phyloP scores from a whole-genome alignment of 495 filamentous ascomycete species.

The Aspergillus bridgeri region DNA sequence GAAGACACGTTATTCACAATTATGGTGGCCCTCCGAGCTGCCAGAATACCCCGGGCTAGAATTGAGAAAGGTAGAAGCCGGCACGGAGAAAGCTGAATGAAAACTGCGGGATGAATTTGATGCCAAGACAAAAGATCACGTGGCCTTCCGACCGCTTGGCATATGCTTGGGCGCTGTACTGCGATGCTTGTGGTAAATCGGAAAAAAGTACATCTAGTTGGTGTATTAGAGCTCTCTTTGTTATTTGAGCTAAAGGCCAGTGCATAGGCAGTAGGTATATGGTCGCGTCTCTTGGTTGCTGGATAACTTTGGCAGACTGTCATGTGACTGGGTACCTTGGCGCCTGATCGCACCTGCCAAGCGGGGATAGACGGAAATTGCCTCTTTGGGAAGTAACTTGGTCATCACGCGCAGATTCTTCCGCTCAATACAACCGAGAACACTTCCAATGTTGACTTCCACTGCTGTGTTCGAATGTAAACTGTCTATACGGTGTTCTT shows the following conservation, averaged over 20 bases:
- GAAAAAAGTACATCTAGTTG: too few relatives aligned
- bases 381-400: not conserved
- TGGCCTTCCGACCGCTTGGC: too few relatives aligned
- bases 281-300: not conserved
- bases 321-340: not conserved
- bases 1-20: not conserved
- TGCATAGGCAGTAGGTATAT: not conserved
- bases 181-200: not conserved
- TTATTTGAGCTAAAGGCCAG: not conserved
- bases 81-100: constrained; percentile 22
- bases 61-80: constrained; percentile 9
- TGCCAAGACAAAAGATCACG: constrained; percentile 39
- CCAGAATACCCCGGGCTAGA: not conserved
- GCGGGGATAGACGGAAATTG: not conserved
- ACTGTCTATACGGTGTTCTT: not conserved
- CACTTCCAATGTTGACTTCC: not conserved
- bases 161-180: not conserved
- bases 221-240: too few relatives aligned
- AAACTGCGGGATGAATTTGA: constrained; percentile 44
- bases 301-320: not conserved
- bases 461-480: not conserved
- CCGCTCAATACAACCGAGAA: not conserved
- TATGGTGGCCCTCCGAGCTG: not conserved
- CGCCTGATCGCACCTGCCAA: not conserved
- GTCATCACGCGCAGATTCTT: not conserved